phyloP scores from a whole-genome alignment of 306 rosid genomes.

The Dryas octopetala region DNA sequence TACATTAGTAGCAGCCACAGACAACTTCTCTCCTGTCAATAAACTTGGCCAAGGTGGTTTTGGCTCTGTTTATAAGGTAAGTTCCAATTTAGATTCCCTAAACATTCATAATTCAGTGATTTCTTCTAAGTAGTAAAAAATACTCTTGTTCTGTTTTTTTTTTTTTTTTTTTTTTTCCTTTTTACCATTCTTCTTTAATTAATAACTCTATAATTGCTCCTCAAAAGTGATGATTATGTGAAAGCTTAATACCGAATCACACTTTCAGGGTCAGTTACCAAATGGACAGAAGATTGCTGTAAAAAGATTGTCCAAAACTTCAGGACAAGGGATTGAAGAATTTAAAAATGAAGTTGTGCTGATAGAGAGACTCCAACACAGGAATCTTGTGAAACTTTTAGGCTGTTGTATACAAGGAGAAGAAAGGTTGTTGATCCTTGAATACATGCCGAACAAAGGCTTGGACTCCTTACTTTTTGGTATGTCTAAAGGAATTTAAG shows the following conservation, averaged over 20 bases:
- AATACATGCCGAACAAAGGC: slow-evolving; percentile 58
- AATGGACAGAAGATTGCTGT: slow-evolving; percentile 22
- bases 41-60: slow-evolving; percentile 26
- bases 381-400: slow-evolving; percentile 58
- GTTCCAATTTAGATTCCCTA: neutral
- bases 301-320: slow-evolving; percentile 49
- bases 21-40: slow-evolving; percentile 1
- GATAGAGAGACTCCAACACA: slow-evolving; percentile 60
- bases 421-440: slow-evolving; percentile 55
- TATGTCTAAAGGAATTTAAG: slow-evolving; percentile 15
- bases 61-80: slow-evolving; percentile 25
- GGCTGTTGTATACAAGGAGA: slow-evolving; percentile 49
- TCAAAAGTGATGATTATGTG: neutral
- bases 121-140: neutral
- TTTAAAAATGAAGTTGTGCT: slow-evolving; percentile 53
- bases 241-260: neutral
- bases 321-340: slow-evolving; percentile 57
- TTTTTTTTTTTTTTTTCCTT: neutral
- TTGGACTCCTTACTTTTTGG: slow-evolving; percentile 55
- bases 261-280: slow-evolving; percentile 23
- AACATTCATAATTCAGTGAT: neutral
- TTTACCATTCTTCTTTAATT: neutral
- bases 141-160: neutral
- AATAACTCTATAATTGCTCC: neutral
- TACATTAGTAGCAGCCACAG: slow-evolving; percentile 17